Base-by-base conservation (phyloP, 306 rosid species). In the Cucurbita pepo region DNA sequence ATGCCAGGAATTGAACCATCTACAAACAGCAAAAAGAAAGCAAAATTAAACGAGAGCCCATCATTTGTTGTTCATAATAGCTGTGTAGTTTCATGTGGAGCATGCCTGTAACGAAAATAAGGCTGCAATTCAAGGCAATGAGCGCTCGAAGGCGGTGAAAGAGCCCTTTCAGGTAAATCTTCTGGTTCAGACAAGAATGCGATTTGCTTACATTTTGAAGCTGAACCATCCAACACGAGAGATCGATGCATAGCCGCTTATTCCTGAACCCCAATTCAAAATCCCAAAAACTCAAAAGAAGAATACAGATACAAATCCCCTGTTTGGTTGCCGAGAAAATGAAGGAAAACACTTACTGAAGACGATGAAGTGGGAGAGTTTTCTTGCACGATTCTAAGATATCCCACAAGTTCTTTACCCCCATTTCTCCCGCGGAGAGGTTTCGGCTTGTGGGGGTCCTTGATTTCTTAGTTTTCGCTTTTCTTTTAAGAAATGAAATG, bases 1-100 rank as follows among this genome's bases (percentile, higher is more conserved):
- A 91, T 91, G 50, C 89, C 88, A 56, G 97, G 97, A 82, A 88
- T 87, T n/a, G 97, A 83, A 79, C 97, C 95, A 81, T 91, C 97
- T 87, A 72, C 47, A 38, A 75, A 70, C 75, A 38, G 80, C 64
- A 52, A 80, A 82, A 78, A 16, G 69, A 61, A 61, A 1, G 69
- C 19, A 61, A 63, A 38, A 63, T 63, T 62, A 40, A 43, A 40
- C 34, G 9, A 37, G 10, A 50, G 79, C 40, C 73, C 60, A 59
- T 43, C 21, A 79, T 52, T 41, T 13, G 67, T 60, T 75, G 55
- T 55, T 43, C 79, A 59, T 11, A 69, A 77, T 52, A 59, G 18
- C 25, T 4, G 44, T 59, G n/a, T n/a, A 7, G 18, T 5, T 25
- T 58, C 12, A 58, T 58, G 38, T 56, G 16, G 44, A 25, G 69